Base-by-base conservation (phyloP, 2,329 filamentous ascomycete species). In the Epichloe sibirici region DNA sequence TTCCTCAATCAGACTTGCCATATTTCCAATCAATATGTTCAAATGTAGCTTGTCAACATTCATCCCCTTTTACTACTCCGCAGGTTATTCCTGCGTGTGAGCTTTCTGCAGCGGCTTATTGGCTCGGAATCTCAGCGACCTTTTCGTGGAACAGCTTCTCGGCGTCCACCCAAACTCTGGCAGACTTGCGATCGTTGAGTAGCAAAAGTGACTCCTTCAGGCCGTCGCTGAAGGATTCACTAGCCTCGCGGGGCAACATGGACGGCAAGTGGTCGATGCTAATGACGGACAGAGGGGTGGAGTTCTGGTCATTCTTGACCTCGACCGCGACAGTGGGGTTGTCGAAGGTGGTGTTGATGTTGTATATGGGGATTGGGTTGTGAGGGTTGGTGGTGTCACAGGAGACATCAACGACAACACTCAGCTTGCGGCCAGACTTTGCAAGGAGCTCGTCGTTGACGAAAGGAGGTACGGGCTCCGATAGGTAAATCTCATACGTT, bases 181-280 rank as follows among this genome's bases (percentile, higher is more conserved):
- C 53, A 12, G 42, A 43, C 12, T 55, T 42, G 35, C 53, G 53
- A 23, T 49, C 47, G 17, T 53, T 45, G 28, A 55, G 31, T 7
- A 45, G 40, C 44, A 55, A 37, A 11, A 55, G 44, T 11, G 35
- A 48, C n/a, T 48, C 47, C 43, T 31, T 40, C 17, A 55, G 45
- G 9, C 49, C 40, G 9, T 44, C 44, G 8, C 47, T 47, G 28
- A 47, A 55, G 6, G 49, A 48, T 21, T 96, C 90, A 44, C 83
- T 89, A 28, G 89, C 84, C 72, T 96, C 91, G 51, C 91, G 78
- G 1, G 91, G 88, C 39, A 97, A 75, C 59, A 96, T 78, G 51
- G 82, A 86, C 4, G 89, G 88, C 50, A 94, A 76, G 65, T 94
- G 88, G 68, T 94, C 88, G 63, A 94, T 93, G 66, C 82, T 86